Evolutionary conservation across 1,284 basidiomycete genomes (phyloP).

Genomic region (Phellopilus nigrolimitatus): DNA sequence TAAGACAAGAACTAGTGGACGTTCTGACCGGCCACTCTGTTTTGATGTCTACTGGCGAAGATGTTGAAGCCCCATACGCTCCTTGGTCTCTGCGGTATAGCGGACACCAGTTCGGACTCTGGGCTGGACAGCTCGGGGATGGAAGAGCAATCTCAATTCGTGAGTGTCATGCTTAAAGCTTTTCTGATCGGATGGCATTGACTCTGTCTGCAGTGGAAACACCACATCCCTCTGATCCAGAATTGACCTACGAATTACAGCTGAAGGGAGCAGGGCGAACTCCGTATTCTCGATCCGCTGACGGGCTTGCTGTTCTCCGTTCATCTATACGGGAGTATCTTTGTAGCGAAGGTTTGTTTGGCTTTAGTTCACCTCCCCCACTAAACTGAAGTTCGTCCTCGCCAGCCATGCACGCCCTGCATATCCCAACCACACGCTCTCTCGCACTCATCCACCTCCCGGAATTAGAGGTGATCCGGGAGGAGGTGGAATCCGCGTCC

Average conservation of each 20-base stretch:
- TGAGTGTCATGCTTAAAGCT: conserved; percentile 33
- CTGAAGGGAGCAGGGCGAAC: conserved; percentile 94
- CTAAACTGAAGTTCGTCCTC: conserved; percentile 15
- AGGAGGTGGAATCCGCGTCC: conserved; percentile 75
- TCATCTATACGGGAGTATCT: conserved; percentile 92
- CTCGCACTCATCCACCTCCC: conserved; percentile 80
- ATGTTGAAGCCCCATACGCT: conserved; percentile 52
- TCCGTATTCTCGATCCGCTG: conserved; percentile 87
- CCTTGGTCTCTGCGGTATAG: conserved; percentile 89
- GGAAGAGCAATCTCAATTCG: conserved; percentile 88
- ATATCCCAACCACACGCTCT: conserved; percentile 86
- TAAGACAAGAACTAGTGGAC: conserved; percentile 70
- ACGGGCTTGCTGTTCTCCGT: conserved; percentile 89
- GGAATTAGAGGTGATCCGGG: conserved; percentile 71
- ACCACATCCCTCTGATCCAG: conserved; percentile 54
- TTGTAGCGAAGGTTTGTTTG: conserved; percentile 67
- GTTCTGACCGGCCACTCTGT: conserved; percentile 77
- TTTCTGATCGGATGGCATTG: neutral
- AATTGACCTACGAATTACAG: conserved; percentile 76
- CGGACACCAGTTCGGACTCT: conserved; percentile 89
- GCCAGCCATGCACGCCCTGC: conserved; percentile 80
- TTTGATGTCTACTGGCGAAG: conserved; percentile 48
- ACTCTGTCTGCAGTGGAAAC: conserved; percentile 58
- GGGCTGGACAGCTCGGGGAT: conserved; percentile 97
- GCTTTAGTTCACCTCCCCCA: neutral